Evolutionary conservation across 306 rosid genomes (phyloP).

Genomic region (Trifolium dubium): DNA sequence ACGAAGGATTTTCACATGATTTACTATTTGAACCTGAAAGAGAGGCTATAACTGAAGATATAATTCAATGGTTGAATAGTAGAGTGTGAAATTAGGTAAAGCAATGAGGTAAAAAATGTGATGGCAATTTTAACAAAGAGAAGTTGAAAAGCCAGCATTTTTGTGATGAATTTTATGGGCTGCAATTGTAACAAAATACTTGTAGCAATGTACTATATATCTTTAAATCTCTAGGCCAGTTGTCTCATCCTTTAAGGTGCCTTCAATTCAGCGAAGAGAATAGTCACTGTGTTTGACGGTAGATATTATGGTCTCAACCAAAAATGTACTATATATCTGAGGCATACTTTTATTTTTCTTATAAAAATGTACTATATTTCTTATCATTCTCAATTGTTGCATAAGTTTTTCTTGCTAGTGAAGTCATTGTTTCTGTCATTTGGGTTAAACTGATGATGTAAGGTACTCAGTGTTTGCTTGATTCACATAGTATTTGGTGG

Average conservation of each 20-base stretch:
- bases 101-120: neutral
- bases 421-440: neutral
- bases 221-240: too few species aligned
- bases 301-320: too few species aligned
- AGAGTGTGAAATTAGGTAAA: slow-evolving; percentile 53
- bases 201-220: neutral
- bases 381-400: neutral
- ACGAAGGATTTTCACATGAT: slow-evolving; percentile 76
- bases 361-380: slow-evolving; percentile 9
- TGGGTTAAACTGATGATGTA: neutral
- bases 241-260: too few species aligned
- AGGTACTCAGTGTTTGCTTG: neutral
- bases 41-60: slow-evolving; percentile 55
- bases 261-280: too few species aligned
- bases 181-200: slow-evolving; percentile 18
- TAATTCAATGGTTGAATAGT: slow-evolving; percentile 72
- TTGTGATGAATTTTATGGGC: slow-evolving; percentile 4
- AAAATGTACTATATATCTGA: neutral
- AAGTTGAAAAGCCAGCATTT: slow-evolving; percentile 14
- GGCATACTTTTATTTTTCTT: slow-evolving; percentile 28
- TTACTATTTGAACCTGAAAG: slow-evolving; percentile 87
- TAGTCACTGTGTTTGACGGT: too few species aligned
- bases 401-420: neutral
- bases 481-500: too few species aligned
- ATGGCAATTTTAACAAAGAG: slow-evolving; percentile 8